Evolutionary conservation across 768 basidiomycete genomes (phyloP), one percentile per base, ranked within the genome.

Genomic region (Tubosaeta brunneosetosa): DNA sequence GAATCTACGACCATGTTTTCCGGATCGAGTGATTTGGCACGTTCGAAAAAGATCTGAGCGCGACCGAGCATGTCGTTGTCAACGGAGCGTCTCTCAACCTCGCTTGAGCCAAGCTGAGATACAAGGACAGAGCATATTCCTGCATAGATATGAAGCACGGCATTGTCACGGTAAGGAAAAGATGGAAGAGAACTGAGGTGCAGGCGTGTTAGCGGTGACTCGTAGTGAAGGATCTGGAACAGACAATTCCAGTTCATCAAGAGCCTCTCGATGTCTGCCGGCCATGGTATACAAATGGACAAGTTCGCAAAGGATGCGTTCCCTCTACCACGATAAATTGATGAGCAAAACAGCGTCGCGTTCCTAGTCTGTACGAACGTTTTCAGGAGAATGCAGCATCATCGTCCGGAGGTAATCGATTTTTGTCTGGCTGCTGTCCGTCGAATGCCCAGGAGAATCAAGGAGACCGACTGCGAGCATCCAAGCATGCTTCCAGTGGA

Each of bases 221-320:
- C 12, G 19, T 19, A 37, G 41, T 43, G 46, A 43, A 52, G 47
- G 22, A 43, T 37, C 44, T 53, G 44, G 50, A 45, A 41, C 16
- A 57, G 70, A 93, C 91, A 94, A 76, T 64, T 94, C 90, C 12
- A 95, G 72, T 64, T 97, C 90, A 55, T 91, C 87, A 50, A 93
- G 71, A 1, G 93, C 94, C 49, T 85, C 82, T 51, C 77, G 75
- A 60, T 87, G 75, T 61, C 76, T 77, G 5, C 74, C 77, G 17
- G 75, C 66, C 17, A 78, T 59, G 51, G 93, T 81, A 19, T 93
- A 73, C 31, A 81, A 75, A 25, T 92, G 75, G 10, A 88, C 72
- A 4, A 94, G 70, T 63, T 94, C 91, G 59, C 82, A 81, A 10
- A 97, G 73, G 38, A 95, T 83, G 25, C 69, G 56, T 67, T 91